Evolutionary conservation across 352 stramenopile species (phyloP).

Genomic region (Phytophthora tentaculata): DNA sequence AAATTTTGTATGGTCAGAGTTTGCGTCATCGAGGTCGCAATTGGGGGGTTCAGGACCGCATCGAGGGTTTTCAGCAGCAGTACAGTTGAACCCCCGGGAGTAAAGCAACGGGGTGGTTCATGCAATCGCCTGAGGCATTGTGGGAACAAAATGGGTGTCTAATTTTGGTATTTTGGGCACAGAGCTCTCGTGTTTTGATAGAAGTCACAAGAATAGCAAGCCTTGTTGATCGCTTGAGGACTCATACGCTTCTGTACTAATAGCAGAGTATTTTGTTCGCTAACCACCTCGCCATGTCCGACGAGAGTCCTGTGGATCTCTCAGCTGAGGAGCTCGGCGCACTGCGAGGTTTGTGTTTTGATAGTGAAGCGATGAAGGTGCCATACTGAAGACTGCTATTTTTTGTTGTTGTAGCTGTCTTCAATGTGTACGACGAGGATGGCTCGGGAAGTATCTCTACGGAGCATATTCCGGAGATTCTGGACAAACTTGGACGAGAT

Average conservation of each 20-base stretch:
- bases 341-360: constrained; percentile 53
- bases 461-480: constrained; percentile 72
- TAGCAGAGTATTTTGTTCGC: constrained; percentile 6
- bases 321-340: constrained; percentile 79
- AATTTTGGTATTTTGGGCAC: neutral
- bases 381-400: constrained; percentile 1
- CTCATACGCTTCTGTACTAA: neutral
- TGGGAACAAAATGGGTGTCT: too few species aligned
- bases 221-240: constrained; percentile 13
- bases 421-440: constrained; percentile 79
- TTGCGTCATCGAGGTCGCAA: too few species aligned
- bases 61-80: too few species aligned
- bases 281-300: constrained; percentile 28
- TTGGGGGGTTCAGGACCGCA: too few species aligned
- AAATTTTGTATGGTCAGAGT: too few species aligned
- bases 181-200: constrained; percentile 9
- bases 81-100: too few species aligned
- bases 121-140: too few species aligned
- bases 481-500: constrained; percentile 76
- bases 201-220: constrained; percentile 31
- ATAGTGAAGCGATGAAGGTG: neutral
- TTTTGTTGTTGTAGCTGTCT: constrained; percentile 56
- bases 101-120: too few species aligned
- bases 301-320: constrained; percentile 44
- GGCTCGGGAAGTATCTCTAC: constrained; percentile 64